Evolutionary conservation across 2,329 filamentous ascomycete genomes (phyloP), one percentile per base, ranked within the genome.

Genomic region (Colletotrichum chrysophilum): DNA sequence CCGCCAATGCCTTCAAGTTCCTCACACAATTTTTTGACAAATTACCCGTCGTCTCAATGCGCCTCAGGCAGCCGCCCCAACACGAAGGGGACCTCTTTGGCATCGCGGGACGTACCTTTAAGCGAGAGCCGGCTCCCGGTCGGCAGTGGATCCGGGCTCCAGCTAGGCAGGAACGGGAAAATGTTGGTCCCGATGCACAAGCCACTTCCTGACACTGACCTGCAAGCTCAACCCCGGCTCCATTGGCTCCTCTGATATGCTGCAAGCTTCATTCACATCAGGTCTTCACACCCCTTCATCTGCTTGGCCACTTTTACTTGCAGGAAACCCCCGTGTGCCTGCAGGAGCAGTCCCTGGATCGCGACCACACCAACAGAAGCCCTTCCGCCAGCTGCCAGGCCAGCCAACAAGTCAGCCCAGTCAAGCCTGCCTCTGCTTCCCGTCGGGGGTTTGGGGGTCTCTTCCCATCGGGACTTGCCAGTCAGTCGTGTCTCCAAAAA

Each of bases 341-440:
- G 74, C 70, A 76, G 74, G 52, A 74, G 32, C 43, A 43, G 43
- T 75, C 64, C 55, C 73, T 68, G 70, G n/a, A 58, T 55, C 26
- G 26, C 43, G 30, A 61, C 72, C 67, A 66, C 61, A 60, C 36
- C 52, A n/a, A 14, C n/a, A 36, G 18, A 12, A 58, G 61, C 34
- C 32, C 32, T 43, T 38, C 30, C 5, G 14, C 21, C 70, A 12
- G 58, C 28, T 52, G 43, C 43, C 43, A 48, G 8, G 6, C 58
- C 26, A 61, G 26, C 21, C 55, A 60, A 30, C 58, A 21, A 28
- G 58, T 6, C 58, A 5, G 58, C 12, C 56, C 26, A 14, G 38
- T 67, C 34, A 36, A 36, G 34, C 34, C 34, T 36, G 34, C 7
- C 16, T 21, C 56, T 73, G 36, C 21, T 52, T 30, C 21, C 32